phyloP scores from a whole-genome alignment of 1,284 basidiomycete species.

The Apiotrichum mycotoxinovorans region DNA sequence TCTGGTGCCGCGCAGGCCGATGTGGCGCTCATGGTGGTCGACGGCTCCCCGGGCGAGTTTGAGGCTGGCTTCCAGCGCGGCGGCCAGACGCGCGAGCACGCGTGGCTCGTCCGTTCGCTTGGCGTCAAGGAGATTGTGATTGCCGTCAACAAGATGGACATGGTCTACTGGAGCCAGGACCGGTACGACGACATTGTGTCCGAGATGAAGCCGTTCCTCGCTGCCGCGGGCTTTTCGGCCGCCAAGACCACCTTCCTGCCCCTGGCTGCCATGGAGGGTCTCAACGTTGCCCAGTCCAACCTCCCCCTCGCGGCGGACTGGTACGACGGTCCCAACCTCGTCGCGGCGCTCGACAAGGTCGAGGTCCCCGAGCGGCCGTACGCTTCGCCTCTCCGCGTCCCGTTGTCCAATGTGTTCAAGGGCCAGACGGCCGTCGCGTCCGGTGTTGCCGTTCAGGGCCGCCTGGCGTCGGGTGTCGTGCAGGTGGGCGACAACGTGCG shows the following conservation, averaged over 20 bases:
- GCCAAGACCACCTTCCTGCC: slow-evolving; percentile 80
- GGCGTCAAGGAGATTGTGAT: slow-evolving; percentile 93
- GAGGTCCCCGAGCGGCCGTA: slow-evolving; percentile 78
- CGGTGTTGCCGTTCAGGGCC: slow-evolving; percentile 78
- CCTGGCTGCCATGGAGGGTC: slow-evolving; percentile 82
- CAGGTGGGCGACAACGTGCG: slow-evolving; percentile 87
- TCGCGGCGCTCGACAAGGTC: slow-evolving; percentile 75
- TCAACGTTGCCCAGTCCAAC: slow-evolving; percentile 61
- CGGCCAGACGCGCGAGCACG: slow-evolving; percentile 95
- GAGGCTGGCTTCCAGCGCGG: slow-evolving; percentile 91
- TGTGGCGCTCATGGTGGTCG: slow-evolving; percentile 90
- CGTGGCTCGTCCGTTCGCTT: slow-evolving; percentile 84
- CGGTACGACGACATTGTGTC: slow-evolving; percentile 82
- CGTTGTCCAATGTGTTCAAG: slow-evolving; percentile 93
- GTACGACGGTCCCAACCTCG: slow-evolving; percentile 83
- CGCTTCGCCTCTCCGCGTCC: slow-evolving; percentile 73
- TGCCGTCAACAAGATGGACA: slow-evolving; percentile 92
- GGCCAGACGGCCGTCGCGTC: slow-evolving; percentile 67
- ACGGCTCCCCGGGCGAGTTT: slow-evolving; percentile 85
- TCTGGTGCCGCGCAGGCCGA: slow-evolving; percentile 96
- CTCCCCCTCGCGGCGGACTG: slow-evolving; percentile 54
- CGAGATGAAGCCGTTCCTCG: slow-evolving; percentile 72
- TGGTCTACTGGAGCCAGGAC: slow-evolving; percentile 73
- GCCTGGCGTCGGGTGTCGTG: slow-evolving; percentile 80
- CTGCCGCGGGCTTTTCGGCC: slow-evolving; percentile 78